A percentile compares a stretch with the other conserved stretches of the same genome.
These are phyloP conservation scores for Pseudocercospora vitis DNA, from an alignment of 2,329 filamentous ascomycete species.

Conservation along the genomic window DNA sequence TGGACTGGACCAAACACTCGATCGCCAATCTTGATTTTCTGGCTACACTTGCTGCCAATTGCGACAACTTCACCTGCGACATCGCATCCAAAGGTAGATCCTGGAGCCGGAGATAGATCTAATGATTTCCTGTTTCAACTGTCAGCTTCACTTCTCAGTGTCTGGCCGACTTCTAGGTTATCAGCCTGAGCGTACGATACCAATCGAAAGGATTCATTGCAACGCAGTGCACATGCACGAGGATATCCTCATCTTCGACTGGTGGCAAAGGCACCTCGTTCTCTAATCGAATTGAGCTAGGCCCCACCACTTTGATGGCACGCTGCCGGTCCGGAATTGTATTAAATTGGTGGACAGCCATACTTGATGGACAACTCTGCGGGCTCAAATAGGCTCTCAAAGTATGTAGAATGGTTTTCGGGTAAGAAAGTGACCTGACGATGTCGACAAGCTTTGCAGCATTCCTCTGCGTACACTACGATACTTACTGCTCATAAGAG, in stretches of 20 bases:
- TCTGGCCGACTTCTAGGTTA: no score
- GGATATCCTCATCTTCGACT: conserved; percentile 19
- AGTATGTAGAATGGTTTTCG: not conserved
- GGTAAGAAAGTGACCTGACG: not conserved
- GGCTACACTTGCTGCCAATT: conserved; percentile 16
- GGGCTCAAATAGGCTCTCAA: not conserved
- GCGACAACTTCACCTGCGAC: conserved; percentile 23
- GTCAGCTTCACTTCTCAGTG: no score
- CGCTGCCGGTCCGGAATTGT: conserved; percentile 17
- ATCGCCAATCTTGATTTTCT: conserved; percentile 19
- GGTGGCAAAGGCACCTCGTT: conserved; percentile 16
- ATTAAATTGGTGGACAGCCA: conserved; percentile 13
- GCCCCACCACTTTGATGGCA: conserved; percentile 22
- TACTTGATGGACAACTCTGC: conserved; percentile 1
- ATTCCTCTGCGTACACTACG: no score
- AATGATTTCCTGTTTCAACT: conserved; percentile 21
- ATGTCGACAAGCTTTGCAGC: conserved; percentile 7
- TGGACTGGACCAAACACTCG: conserved; percentile 23
- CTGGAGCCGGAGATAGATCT: conserved; percentile 24
- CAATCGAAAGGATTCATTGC: conserved; percentile 27
- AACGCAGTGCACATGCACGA: conserved; percentile 23
- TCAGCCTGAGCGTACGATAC: conserved; percentile 9
- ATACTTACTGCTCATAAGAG: not conserved
- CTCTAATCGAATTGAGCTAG: conserved; percentile 16
- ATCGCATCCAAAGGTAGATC: conserved; percentile 25